Base-by-base conservation (phyloP, 2,329 filamentous ascomycete genomes). In the Fonsecaea nubica region DNA sequence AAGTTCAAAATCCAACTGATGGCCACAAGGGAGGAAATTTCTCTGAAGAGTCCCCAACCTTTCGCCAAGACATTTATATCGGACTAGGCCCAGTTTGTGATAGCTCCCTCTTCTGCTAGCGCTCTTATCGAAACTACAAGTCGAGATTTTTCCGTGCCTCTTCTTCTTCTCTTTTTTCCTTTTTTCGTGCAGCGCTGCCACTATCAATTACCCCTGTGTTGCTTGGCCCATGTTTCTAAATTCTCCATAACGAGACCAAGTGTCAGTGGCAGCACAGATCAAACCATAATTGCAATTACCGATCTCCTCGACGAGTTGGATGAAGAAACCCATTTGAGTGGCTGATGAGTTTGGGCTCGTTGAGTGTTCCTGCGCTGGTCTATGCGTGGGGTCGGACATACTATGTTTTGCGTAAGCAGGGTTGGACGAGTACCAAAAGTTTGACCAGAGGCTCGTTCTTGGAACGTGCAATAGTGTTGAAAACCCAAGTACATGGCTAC, bases 181-280 rank as follows among this genome's bases (percentile, higher is more conserved):
- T 82, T 81, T 85, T 86, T 87, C 85, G 89, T 93, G 90, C 90
- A 90, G 90, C 90, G 88, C 88, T 87, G 89, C 87, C 84, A 89
- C 86, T 81, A 80, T 84, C 59, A 69, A 83, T 80, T 82, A 86
- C 86, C 86, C 87, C 90, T 90, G 88, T 91, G 89, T 93, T 93
- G 90, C 90, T 90, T 89, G 86, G 84, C 84, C 89, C 81, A 80
- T 77, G 83, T 77, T 77, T 72, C 75, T 77, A 75, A 45, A 56
- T 36, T 48, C 71, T 42, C 77, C 72, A 77, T 83, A 79, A 80
- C 85, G 83, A 81, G 77, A 76, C 79, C 81, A 88, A 88, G 90
- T 89, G 90, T 93, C 90, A 88, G 86, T 90, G 87, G 85, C 87
- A 89, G 87, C 89, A 85, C 86, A 93, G 90, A 92, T 77, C 68